Evolutionary conservation across 75 land plant species (phyloP).

Genomic region (Picea sitchensis): DNA sequence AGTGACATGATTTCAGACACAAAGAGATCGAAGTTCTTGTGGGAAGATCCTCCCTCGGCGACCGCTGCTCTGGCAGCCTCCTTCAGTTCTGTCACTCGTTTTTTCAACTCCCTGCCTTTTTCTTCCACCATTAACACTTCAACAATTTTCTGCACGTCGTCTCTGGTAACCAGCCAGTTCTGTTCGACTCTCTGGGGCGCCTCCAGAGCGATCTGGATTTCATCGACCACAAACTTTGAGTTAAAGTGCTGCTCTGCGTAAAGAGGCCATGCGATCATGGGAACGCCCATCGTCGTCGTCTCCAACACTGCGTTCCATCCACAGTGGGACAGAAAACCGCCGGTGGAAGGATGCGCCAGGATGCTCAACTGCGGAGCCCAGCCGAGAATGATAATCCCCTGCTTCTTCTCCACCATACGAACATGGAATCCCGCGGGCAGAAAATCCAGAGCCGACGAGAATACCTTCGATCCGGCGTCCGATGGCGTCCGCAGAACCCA

Average conservation of each 20-base stretch:
- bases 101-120: neutral
- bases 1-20: neutral
- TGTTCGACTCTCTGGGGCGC: neutral
- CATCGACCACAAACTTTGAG: conserved; percentile 5
- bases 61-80: neutral
- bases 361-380: conserved; percentile 15
- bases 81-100: neutral
- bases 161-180: conserved; percentile 3
- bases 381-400: neutral
- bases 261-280: conserved; percentile 8
- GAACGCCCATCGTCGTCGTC: conserved; percentile 4
- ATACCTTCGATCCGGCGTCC: neutral
- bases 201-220: neutral
- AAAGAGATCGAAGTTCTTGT: neutral
- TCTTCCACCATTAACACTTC: conserved; percentile 1
- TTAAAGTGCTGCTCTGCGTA: neutral
- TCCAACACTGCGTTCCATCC: conserved; percentile 15
- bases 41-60: conserved; percentile 1
- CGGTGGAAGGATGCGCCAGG: conserved; percentile 3
- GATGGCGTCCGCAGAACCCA: conserved; percentile 25
- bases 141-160: conserved; percentile 7
- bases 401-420: neutral
- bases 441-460: neutral
- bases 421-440: neutral
- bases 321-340: conserved; percentile 4